Evolutionary conservation across 2,329 filamentous ascomycete species (phyloP).

Genomic region (Neurospora sp.): DNA sequence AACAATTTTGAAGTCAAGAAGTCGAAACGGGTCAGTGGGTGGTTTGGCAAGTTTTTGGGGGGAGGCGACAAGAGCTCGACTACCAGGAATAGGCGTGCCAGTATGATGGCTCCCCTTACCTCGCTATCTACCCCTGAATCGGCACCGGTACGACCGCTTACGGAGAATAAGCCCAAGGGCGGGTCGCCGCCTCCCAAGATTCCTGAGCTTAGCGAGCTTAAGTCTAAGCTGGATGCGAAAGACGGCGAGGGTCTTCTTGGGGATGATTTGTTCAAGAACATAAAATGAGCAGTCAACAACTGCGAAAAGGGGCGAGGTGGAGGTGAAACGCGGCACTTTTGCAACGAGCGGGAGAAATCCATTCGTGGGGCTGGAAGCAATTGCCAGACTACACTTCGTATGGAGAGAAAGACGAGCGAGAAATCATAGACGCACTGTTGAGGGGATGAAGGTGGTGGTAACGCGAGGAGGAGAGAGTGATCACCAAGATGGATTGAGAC

Average conservation of each 20-base stretch:
- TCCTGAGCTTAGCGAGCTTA: conserved; percentile 43
- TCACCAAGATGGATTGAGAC: neutral
- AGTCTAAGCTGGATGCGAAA: conserved; percentile 35
- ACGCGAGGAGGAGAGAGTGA: neutral
- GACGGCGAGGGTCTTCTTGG: conserved; percentile 35
- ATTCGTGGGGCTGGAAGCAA: neutral
- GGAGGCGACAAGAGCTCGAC: conserved; percentile 24
- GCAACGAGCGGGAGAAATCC: neutral
- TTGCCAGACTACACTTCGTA: neutral
- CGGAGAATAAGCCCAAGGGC: conserved; percentile 29
- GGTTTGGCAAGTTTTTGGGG: conserved; percentile 44
- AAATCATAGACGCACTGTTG: neutral
- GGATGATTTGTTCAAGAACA: conserved; percentile 47
- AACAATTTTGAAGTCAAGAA: conserved; percentile 23
- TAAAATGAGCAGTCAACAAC: conserved; percentile 32
- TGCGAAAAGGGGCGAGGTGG: neutral
- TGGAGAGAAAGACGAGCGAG: neutral
- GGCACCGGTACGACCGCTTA: neutral
- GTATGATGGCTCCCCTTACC: conserved; percentile 21
- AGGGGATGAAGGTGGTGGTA: neutral
- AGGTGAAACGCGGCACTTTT: neutral
- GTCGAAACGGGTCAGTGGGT: conserved; percentile 45
- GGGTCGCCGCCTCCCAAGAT: conserved; percentile 49
- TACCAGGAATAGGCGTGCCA: conserved; percentile 29
- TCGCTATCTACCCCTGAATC: conserved; percentile 8